These are phyloP conservation scores for Anthoceros angustus DNA, from an alignment of 225 moss, liverwort and hornwort genomes.

Conservation along the genomic window DNA sequence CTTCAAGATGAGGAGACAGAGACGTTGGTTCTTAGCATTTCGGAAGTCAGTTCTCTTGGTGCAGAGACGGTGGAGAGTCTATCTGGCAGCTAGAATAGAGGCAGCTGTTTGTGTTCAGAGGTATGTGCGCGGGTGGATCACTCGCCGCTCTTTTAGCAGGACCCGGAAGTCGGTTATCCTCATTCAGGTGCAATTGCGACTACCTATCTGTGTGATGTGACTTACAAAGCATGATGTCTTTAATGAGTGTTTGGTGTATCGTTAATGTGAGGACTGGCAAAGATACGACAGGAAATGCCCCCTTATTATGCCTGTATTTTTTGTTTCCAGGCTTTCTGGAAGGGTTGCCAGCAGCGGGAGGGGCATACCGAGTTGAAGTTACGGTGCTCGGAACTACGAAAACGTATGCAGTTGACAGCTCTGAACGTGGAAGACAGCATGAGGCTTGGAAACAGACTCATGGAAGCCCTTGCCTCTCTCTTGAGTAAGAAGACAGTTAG, in stretches of 20 bases:
- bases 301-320: not conserved
- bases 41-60: constrained; percentile 15
- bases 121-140: constrained; percentile 32
- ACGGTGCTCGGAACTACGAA: constrained; percentile 34
- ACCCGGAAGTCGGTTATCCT: constrained; percentile 16
- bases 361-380: constrained; percentile 26
- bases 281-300: not conserved
- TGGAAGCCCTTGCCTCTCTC: constrained; percentile 50
- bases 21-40: not conserved
- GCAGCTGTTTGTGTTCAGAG: constrained; percentile 23
- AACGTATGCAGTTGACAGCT: constrained; percentile 59
- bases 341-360: constrained; percentile 32
- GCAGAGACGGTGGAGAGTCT: constrained; percentile 11
- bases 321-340: constrained; percentile 46
- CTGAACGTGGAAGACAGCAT: constrained; percentile 44
- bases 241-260: not conserved
- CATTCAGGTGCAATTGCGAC: constrained; percentile 36
- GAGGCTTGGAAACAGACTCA: constrained; percentile 59
- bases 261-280: not conserved
- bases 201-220: not conserved
- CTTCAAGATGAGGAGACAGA: not conserved
- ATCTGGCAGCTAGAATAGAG: constrained; percentile 16
- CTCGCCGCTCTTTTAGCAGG: constrained; percentile 15
- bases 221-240: not conserved
- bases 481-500: constrained; percentile 58